Evolutionary conservation across 352 stramenopile genomes (phyloP).

Genomic region (Globisporangium sylvaticum): DNA sequence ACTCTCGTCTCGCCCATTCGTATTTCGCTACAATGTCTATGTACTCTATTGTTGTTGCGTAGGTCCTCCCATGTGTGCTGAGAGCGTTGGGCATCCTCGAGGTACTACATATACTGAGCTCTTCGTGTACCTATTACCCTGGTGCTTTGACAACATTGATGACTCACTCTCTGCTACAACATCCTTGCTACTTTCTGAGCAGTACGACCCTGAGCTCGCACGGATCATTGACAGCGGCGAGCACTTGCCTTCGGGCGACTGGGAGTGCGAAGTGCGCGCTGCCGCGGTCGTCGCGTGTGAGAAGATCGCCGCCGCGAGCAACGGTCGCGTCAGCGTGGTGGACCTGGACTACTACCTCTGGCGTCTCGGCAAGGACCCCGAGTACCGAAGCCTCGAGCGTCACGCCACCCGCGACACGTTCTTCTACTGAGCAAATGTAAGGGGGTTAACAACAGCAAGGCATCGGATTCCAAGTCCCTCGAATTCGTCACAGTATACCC

Average conservation of each 20-base stretch:
- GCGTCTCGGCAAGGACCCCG: slow-evolving; percentile 70
- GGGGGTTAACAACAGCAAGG: background rate
- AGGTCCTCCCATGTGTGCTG: slow-evolving; percentile 75
- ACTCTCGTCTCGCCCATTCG: background rate
- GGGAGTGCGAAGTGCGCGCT: slow-evolving; percentile 68
- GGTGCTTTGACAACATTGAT: background rate
- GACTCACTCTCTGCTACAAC: background rate
- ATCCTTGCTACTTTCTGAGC: background rate
- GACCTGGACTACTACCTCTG: slow-evolving; percentile 72
- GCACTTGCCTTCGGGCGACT: slow-evolving; percentile 35
- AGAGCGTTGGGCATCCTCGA: slow-evolving; percentile 65
- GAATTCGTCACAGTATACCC: background rate
- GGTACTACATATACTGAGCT: slow-evolving; percentile 22
- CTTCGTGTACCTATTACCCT: background rate
- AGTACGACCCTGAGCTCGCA: slow-evolving; percentile 60
- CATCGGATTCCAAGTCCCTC: background rate
- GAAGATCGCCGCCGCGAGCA: slow-evolving; percentile 51
- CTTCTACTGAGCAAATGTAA: slow-evolving; percentile 41
- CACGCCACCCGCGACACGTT: slow-evolving; percentile 70
- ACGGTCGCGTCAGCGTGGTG: slow-evolving; percentile 36
- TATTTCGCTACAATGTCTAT: background rate
- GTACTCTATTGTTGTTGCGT: slow-evolving; percentile 1
- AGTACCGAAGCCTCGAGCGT: slow-evolving; percentile 60
- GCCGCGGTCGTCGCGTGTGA: slow-evolving; percentile 63
- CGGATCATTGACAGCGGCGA: slow-evolving; percentile 41